phyloP scores from a whole-genome alignment of 2,329 filamentous ascomycete species.

The Byssochlamys sp. region DNA sequence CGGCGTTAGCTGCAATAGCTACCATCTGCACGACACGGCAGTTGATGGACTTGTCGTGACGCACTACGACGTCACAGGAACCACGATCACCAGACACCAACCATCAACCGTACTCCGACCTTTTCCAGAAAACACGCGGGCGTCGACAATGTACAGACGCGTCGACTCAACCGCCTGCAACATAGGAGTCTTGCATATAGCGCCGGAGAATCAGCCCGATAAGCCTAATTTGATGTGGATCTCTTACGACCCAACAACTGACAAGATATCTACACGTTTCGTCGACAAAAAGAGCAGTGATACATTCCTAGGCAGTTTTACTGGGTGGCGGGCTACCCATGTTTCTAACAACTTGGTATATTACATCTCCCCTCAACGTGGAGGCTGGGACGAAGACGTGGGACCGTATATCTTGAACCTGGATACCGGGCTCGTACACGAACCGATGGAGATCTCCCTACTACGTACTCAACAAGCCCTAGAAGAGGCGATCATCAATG shows the following conservation, averaged over 20 bases:
- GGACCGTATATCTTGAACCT: neutral
- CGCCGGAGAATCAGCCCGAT: slow-evolving; percentile 17
- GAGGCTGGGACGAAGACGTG: neutral
- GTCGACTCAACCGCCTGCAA: slow-evolving; percentile 4
- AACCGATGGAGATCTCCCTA: neutral
- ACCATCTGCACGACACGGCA: neutral
- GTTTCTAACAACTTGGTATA: neutral
- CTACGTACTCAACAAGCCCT: too few relatives aligned
- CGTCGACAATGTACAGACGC: neutral
- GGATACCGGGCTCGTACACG: neutral
- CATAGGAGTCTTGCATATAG: slow-evolving; percentile 6
- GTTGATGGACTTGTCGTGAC: neutral
- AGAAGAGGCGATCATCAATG: neutral
- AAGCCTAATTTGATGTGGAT: slow-evolving; percentile 8
- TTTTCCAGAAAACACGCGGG: neutral
- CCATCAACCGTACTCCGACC: neutral
- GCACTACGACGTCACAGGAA: neutral
- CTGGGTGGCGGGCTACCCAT: slow-evolving; percentile 2
- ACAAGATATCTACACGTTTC: neutral
- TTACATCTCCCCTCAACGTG: neutral
- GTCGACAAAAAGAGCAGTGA: neutral
- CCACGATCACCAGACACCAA: neutral
- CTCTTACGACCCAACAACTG: neutral
- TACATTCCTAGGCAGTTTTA: neutral
- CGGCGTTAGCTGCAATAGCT: neutral